A percentile compares a stretch with the other conserved stretches of the same genome.
These are phyloP conservation scores for Delitschia confertaspora DNA, from an alignment of 495 filamentous ascomycete species.

Conservation along the genomic window DNA sequence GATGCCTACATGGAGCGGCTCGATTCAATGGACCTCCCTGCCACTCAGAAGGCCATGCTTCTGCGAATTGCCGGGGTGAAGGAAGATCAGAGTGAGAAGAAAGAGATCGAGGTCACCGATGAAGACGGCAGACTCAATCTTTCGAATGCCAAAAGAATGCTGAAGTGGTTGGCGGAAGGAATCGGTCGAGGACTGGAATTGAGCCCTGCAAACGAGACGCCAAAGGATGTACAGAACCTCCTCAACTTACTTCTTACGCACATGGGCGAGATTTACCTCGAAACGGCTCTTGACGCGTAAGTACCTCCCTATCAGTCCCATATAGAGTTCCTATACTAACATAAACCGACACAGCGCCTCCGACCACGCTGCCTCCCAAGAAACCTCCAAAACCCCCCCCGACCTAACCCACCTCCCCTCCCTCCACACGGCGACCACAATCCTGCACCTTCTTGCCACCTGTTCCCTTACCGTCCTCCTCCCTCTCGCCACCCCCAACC, in stretches of 20 bases:
- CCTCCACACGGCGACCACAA: slow-evolving; percentile 72
- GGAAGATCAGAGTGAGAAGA: slow-evolving; percentile 43
- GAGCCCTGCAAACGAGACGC: slow-evolving; percentile 73
- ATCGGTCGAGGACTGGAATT: slow-evolving; percentile 90
- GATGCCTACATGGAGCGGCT: slow-evolving; percentile 77
- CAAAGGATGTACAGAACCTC: slow-evolving; percentile 85
- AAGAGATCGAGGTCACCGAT: slow-evolving; percentile 81
- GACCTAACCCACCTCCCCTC: slow-evolving; percentile 76
- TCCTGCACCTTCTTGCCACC: slow-evolving; percentile 84
- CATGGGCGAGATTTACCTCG: slow-evolving; percentile 91
- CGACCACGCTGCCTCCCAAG: slow-evolving; percentile 65
- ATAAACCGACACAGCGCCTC: slow-evolving; percentile 41
- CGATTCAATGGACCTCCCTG: slow-evolving; percentile 73
- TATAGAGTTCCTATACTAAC: neutral
- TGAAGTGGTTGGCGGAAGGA: slow-evolving; percentile 94
- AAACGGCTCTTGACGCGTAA: slow-evolving; percentile 79
- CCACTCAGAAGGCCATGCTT: slow-evolving; percentile 77
- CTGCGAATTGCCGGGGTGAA: slow-evolving; percentile 68
- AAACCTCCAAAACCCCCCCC: slow-evolving; percentile 70
- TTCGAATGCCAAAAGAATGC: slow-evolving; percentile 85
- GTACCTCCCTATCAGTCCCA: slow-evolving; percentile 12
- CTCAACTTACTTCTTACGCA: slow-evolving; percentile 74
- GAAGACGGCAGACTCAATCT: slow-evolving; percentile 77
- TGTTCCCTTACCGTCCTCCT: slow-evolving; percentile 88
- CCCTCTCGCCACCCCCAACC: slow-evolving; percentile 75